Percentiles rank a stretch among this genome's conserved stretches.
phyloP scores from a whole-genome alignment of 108 stramenopile genomes.

The Cyclotella cryptica region DNA sequence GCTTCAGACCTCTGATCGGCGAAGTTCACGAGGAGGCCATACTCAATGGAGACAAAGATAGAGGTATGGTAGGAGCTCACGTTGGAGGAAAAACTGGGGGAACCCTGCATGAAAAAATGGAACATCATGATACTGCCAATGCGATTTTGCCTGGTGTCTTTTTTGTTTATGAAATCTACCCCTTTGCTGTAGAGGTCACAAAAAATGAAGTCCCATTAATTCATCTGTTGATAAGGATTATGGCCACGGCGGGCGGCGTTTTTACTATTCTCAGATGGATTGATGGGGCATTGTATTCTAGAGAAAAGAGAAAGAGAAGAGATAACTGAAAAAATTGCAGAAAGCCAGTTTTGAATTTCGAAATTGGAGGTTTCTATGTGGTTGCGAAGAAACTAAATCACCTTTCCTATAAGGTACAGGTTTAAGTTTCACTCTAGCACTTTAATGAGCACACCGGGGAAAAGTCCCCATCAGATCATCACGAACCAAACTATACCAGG shows the following conservation, averaged over 20 bases:
- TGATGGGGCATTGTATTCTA: conserved; percentile 65
- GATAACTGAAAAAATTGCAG: background rate
- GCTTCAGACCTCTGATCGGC: conserved; percentile 88
- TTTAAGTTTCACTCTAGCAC: too few species aligned
- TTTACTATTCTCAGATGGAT: conserved; percentile 85
- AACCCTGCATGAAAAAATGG: conserved; percentile 64
- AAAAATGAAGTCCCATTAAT: conserved; percentile 75
- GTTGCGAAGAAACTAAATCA: background rate
- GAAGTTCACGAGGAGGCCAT: conserved; percentile 64
- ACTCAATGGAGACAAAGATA: conserved; percentile 41
- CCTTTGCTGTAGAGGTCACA: conserved; percentile 94
- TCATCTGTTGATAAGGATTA: conserved; percentile 91
- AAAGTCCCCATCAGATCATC: too few species aligned
- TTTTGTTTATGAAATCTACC: conserved; percentile 98
- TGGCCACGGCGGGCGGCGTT: conserved; percentile 96
- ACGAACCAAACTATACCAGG: too few species aligned
- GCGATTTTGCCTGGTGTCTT: conserved; percentile 95
- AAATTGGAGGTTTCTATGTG: background rate
- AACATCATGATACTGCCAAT: conserved; percentile 81
- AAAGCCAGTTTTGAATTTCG: background rate
- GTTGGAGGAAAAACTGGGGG: conserved; percentile 62
- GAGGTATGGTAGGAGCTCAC: conserved; percentile 52
- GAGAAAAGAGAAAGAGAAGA: conserved; percentile 36
- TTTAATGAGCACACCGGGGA: too few species aligned
- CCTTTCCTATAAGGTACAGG: too few species aligned